phyloP scores from a whole-genome alignment of 2,329 filamentous ascomycete species.

The Zasmidium angulare region DNA sequence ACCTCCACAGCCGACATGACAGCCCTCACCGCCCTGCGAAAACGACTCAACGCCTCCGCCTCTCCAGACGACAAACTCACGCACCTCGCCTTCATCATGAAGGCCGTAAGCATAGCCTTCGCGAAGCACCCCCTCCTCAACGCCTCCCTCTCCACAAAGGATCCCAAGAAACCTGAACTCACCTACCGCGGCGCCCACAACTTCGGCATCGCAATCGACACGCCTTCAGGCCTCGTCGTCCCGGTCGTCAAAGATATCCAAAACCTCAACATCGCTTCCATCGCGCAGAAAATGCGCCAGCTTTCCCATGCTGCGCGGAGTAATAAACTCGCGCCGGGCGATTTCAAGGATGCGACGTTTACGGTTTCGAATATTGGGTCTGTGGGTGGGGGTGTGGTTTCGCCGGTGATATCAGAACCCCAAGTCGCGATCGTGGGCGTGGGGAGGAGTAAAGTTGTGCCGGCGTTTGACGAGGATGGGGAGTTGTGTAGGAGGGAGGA shows the following conservation, averaged over 20 bases:
- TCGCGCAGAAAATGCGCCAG: conserved; percentile 72
- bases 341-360: conserved; percentile 85
- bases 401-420: conserved; percentile 84
- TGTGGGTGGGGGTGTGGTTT: conserved; percentile 88
- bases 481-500: conserved; percentile 73
- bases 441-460: conserved; percentile 75
- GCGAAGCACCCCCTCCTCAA: conserved; percentile 84
- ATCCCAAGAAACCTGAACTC: conserved; percentile 68
- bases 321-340: conserved; percentile 72
- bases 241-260: conserved; percentile 87
- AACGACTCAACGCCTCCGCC: conserved; percentile 66
- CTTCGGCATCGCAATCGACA: conserved; percentile 94
- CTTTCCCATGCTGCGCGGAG: conserved; percentile 70
- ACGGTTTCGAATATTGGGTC: conserved; percentile 96
- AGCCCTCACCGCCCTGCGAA: conserved; percentile 68
- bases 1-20: conserved; percentile 86
- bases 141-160: conserved; percentile 69
- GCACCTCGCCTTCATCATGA: conserved; percentile 92
- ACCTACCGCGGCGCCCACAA: conserved; percentile 84
- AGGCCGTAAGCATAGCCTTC: conserved; percentile 85
- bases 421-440: conserved; percentile 92
- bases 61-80: conserved; percentile 66
- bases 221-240: conserved; percentile 81
- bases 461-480: conserved; percentile 64
- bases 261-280: conserved; percentile 70